Evolutionary conservation across 345 rosid species (phyloP).

Genomic region (Gossypium anomalum): DNA sequence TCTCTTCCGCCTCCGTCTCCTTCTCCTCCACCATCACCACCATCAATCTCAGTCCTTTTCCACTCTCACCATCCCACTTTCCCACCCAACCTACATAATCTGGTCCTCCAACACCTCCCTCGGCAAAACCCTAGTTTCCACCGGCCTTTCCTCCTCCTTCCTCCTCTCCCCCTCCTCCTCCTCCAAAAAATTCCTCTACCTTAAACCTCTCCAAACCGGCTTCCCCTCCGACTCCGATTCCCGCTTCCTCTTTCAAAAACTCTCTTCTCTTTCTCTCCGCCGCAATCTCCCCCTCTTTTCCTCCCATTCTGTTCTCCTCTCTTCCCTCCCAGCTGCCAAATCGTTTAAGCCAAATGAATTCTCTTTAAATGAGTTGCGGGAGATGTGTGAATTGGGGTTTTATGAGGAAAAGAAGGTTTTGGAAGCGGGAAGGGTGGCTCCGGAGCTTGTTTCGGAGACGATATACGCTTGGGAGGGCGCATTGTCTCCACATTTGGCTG

Average conservation of each 20-base stretch:
- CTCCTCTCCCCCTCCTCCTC: slow-evolving; percentile 44
- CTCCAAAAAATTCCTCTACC: slow-evolving; percentile 49
- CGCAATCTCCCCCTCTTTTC: slow-evolving; percentile 38
- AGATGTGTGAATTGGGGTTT: slow-evolving; percentile 47
- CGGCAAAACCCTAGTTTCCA: slow-evolving; percentile 91
- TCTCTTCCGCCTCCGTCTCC: slow-evolving; percentile 8
- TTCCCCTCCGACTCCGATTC: slow-evolving; percentile 93
- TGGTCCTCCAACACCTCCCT: slow-evolving; percentile 93
- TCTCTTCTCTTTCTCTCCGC: slow-evolving; percentile 54
- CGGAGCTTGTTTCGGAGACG: slow-evolving; percentile 63
- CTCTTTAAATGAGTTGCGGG: slow-evolving; percentile 13
- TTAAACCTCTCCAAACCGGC: slow-evolving; percentile 89
- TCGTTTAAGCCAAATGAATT: slow-evolving; percentile 19
- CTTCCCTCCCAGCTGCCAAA: slow-evolving; percentile 54
- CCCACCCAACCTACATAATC: slow-evolving; percentile 59
- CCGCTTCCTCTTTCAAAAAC: slow-evolving; percentile 63
- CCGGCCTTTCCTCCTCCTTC: slow-evolving; percentile 85
- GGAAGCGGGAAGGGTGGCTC: slow-evolving; percentile 21
- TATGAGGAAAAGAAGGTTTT: slow-evolving; percentile 35
- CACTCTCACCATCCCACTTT: slow-evolving; percentile 40
- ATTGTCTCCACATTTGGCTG: slow-evolving; percentile 85
- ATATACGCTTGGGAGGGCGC: slow-evolving; percentile 83
- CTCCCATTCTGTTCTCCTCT: slow-evolving; percentile 53
- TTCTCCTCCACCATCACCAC: not conserved
- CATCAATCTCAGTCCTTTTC: slow-evolving; percentile 13